Evolutionary conservation across 2,329 filamentous ascomycete species (phyloP), one percentile per base, ranked within the genome.

Genomic region (Botrytis hyacinthi): DNA sequence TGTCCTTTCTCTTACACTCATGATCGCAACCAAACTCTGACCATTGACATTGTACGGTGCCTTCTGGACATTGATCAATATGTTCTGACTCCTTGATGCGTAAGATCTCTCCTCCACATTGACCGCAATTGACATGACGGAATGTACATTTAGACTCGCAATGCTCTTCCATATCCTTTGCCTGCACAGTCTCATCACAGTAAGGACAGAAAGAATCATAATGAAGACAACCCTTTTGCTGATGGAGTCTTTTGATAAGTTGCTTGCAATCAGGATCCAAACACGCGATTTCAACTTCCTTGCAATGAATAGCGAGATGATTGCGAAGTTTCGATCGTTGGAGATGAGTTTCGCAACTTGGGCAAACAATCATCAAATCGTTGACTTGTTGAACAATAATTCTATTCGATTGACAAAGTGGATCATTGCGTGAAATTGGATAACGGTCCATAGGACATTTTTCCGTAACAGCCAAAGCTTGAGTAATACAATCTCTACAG

Each of bases 381-480:
- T 90, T 89, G 32, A 92, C 86, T 79, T 91, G 88, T 32, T 90
- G 90, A 61, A 85, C 82, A 62, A 91, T 83, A 59, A 91, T 83
- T 72, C 83, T 84, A 12, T 80, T 79, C 9, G 80, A 76, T 61
- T 71, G 70, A 9, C 77, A 77, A 32, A 78, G 67, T 14, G 70
- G 66, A 32, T 82, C 80, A 74, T 84, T 81, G 16, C 82, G 78
- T 20, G 80, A 80, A 44, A 85, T 76, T 2, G 82, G 81, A 22
- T 84, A 84, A n/a, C 89, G 85, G 79, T 91, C 89, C 73, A 91
- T 86, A 3, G 89, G 89, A 74, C 89, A 91, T 48, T 83, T 81
- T 73, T 83, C 79, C 70, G 83, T 84, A 48, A 83, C 79, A 70
- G 82, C 80, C 71, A 85, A 74, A 12, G 85, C 83, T 74, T 84